Evolutionary conservation across 2,329 filamentous ascomycete genomes (phyloP).

Genomic region (Fusarium pseudograminearum): DNA sequence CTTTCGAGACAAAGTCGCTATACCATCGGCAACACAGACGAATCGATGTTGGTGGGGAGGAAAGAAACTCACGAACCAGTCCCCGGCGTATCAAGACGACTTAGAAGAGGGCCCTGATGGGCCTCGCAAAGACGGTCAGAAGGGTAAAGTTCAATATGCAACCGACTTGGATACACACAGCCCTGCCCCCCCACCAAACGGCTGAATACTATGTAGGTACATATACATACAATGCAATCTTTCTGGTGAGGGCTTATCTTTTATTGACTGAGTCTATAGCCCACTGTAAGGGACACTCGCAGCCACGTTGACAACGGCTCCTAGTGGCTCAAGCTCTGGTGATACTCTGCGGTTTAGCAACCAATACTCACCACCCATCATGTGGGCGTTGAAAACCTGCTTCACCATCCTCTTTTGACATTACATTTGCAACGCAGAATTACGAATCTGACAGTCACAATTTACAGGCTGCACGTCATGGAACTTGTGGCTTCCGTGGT

Average conservation of each 20-base stretch:
- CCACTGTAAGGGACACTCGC: conserved; percentile 5
- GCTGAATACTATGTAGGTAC: conserved; percentile 6
- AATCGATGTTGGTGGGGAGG: background rate
- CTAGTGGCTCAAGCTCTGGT: conserved; percentile 24
- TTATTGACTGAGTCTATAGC: conserved; percentile 5
- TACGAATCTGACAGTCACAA: conserved; percentile 9
- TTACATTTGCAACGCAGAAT: background rate
- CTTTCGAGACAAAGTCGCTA: conserved; percentile 22
- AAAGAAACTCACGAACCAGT: conserved; percentile 9
- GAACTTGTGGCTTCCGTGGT: conserved; percentile 18
- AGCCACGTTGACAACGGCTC: conserved; percentile 40
- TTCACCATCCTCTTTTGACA: background rate
- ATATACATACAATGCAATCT: conserved; percentile 17
- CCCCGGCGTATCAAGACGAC: conserved; percentile 32
- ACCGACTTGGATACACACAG: background rate
- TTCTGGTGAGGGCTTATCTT: conserved; percentile 25
- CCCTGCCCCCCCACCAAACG: conserved; percentile 27
- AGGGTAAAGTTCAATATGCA: conserved; percentile 2
- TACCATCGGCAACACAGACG: conserved; percentile 13
- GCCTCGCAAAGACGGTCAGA: conserved; percentile 20
- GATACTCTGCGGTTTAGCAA: conserved; percentile 20
- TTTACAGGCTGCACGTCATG: conserved; percentile 32
- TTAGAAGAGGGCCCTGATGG: conserved; percentile 3
- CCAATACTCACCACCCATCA: conserved; percentile 8
- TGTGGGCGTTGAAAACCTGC: conserved; percentile 14